A percentile compares a stretch with the other conserved stretches of the same genome.
Conservation (phyloP, 2,329 filamentous ascomycete species). For the Stagonosporopsis vannaccii region DNA sequence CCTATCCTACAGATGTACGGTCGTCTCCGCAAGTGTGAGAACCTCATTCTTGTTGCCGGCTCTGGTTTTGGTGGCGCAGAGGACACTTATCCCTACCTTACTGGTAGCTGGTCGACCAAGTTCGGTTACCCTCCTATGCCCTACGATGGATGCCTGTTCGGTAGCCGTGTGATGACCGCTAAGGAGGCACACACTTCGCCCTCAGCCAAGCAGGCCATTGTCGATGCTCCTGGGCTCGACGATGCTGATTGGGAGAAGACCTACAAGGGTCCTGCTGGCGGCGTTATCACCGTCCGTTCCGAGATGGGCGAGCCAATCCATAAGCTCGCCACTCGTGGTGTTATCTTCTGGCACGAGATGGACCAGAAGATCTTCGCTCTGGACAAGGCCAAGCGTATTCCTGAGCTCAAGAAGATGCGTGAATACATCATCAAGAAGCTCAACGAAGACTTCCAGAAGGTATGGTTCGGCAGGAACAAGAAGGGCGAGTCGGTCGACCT, state of each 20-base stretch:
- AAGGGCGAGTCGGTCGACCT: slow-evolving; percentile 54
- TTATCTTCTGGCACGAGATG: slow-evolving; percentile 98
- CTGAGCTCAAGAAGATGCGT: slow-evolving; percentile 53
- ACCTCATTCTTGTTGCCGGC: slow-evolving; percentile 57
- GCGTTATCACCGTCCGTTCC: slow-evolving; percentile 93
- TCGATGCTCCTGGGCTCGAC: slow-evolving; percentile 52
- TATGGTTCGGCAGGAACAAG: slow-evolving; percentile 57
- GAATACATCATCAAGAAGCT: slow-evolving; percentile 56
- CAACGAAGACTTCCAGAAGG: slow-evolving; percentile 59
- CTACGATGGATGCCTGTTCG: slow-evolving; percentile 57
- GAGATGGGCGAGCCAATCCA: slow-evolving; percentile 99
- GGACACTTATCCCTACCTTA: slow-evolving; percentile 58
- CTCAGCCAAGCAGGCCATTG: slow-evolving; percentile 55
- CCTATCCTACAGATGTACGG: slow-evolving; percentile 57
- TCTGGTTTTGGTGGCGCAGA: slow-evolving; percentile 58
- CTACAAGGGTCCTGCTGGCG: slow-evolving; percentile 77
- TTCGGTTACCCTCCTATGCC: slow-evolving; percentile 57
- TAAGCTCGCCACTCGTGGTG: slow-evolving; percentile 96
- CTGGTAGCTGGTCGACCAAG: slow-evolving; percentile 53
- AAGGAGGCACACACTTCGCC: slow-evolving; percentile 56
- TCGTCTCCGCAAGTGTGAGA: slow-evolving; percentile 54
- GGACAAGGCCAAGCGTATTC: slow-evolving; percentile 74
- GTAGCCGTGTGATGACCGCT: slow-evolving; percentile 58
- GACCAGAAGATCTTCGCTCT: slow-evolving; percentile 97
- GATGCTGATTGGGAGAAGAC: slow-evolving; percentile 57